These are phyloP conservation scores for Phytophthora podocarpi DNA, from an alignment of 352 stramenopile species.

Conservation along the genomic window DNA sequence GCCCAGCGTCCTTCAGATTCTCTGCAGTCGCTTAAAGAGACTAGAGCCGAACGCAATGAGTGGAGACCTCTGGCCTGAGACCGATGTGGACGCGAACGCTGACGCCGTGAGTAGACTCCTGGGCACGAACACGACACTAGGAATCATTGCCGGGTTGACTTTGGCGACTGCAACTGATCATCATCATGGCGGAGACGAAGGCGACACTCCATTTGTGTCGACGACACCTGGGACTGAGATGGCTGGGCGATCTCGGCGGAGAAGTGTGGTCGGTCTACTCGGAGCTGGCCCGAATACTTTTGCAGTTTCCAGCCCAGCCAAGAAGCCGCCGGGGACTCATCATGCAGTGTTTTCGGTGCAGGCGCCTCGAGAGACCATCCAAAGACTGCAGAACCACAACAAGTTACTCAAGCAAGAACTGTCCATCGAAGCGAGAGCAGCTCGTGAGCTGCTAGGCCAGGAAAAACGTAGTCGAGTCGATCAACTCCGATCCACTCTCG, in stretches of 20 bases:
- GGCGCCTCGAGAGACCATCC: slow-evolving; percentile 73
- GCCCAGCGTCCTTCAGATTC: slow-evolving; percentile 4
- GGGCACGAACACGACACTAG: slow-evolving; percentile 50
- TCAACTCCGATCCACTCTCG: slow-evolving; percentile 56
- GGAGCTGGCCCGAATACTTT: slow-evolving; percentile 9
- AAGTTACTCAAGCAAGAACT: slow-evolving; percentile 79
- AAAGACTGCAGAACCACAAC: slow-evolving; percentile 74
- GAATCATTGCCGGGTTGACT: slow-evolving; percentile 60
- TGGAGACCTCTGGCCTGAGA: slow-evolving; percentile 27
- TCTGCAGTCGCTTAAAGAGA: slow-evolving; percentile 3
- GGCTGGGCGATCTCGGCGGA: slow-evolving; percentile 9
- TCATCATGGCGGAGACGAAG: slow-evolving; percentile 39
- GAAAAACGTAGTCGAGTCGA: slow-evolving; percentile 67
- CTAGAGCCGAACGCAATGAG: slow-evolving; percentile 19
- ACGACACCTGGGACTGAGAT: slow-evolving; percentile 4
- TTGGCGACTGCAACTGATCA: slow-evolving; percentile 42
- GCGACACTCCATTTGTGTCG: slow-evolving; percentile 7
- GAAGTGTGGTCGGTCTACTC: slow-evolving; percentile 12
- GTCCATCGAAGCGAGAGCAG: slow-evolving; percentile 68
- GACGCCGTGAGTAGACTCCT: slow-evolving; percentile 43
- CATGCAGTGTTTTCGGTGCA: slow-evolving; percentile 58
- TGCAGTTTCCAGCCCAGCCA: slow-evolving; percentile 35
- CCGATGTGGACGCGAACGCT: slow-evolving; percentile 9
- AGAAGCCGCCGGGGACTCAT: slow-evolving; percentile 15
- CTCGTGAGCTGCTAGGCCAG: slow-evolving; percentile 49